A percentile compares a stretch with the other conserved stretches of the same genome.
Evolutionary conservation across 73 alveolate species (phyloP).

Genomic region (Durusdinium trenchii): DNA sequence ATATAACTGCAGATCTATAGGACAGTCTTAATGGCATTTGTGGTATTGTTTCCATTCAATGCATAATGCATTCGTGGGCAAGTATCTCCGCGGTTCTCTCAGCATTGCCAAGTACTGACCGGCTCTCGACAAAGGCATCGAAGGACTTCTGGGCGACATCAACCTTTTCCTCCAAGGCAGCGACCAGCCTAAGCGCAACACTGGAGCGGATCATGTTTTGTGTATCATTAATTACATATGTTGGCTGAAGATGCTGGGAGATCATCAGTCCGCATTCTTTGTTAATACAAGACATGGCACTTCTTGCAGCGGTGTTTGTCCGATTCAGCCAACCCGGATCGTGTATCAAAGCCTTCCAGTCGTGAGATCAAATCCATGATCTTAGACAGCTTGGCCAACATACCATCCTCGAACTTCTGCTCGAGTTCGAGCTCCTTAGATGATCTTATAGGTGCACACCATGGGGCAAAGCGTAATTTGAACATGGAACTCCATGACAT

Average conservation of each 20-base stretch:
- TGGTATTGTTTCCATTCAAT: not conserved
- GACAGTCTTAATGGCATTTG: not conserved
- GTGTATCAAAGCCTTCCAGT: not conserved
- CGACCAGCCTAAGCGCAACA: not conserved
- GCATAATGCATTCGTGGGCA: not conserved
- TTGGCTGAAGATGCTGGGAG: too few relatives aligned
- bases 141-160: not conserved
- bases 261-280: too few relatives aligned
- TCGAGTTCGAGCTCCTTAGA: not conserved
- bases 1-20: not conserved
- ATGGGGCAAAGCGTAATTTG: not conserved
- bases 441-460: not conserved
- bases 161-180: not conserved
- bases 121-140: not conserved
- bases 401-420: not conserved
- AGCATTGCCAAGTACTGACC: not conserved
- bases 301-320: too few relatives aligned
- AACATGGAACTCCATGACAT: not conserved
- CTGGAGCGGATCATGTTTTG: too few relatives aligned
- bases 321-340: too few relatives aligned
- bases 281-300: too few relatives aligned
- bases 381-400: constrained; percentile 28
- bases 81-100: not conserved
- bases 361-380: constrained; percentile 7
- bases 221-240: too few relatives aligned